Conservation (phyloP, 2,329 filamentous ascomycete genomes). For the Pseudocercospora macadamiae region DNA sequence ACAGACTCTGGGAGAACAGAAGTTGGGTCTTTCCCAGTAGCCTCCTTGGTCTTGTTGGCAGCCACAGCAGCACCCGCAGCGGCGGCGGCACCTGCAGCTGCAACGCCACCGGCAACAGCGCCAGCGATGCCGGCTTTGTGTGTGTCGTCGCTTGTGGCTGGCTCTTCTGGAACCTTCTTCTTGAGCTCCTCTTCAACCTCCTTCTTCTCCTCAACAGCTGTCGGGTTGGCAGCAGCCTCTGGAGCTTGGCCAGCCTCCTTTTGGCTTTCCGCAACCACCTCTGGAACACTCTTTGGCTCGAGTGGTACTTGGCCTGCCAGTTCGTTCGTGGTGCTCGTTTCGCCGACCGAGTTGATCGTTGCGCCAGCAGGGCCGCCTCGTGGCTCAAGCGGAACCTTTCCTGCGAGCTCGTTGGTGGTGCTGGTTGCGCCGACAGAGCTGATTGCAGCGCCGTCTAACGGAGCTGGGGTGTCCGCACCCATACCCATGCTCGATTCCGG, state of each 20-base stretch:
- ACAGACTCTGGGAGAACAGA: conserved; percentile 40
- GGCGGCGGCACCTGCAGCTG: conserved; percentile 37
- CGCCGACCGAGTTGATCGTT: conserved; percentile 25
- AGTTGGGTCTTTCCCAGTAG: conserved; percentile 55
- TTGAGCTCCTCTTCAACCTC: conserved; percentile 72
- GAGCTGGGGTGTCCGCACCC: conserved; percentile 41
- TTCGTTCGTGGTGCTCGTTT: conserved; percentile 46
- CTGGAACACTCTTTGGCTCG: conserved; percentile 56
- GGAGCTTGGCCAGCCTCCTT: conserved; percentile 62
- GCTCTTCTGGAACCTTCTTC: conserved; percentile 59
- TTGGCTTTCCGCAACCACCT: conserved; percentile 72
- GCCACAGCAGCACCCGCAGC: conserved; percentile 48
- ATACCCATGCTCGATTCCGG: conserved; percentile 83
- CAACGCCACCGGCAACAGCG: conserved; percentile 44
- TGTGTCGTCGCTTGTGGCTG: conserved; percentile 33
- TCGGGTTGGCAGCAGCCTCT: conserved; percentile 67
- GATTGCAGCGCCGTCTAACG: conserved; percentile 24
- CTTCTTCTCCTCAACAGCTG: conserved; percentile 72
- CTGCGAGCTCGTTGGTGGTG: conserved; percentile 53
- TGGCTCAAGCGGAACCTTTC: conserved; percentile 48
- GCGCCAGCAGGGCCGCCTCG: conserved; percentile 34
- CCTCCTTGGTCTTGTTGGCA: conserved; percentile 44
- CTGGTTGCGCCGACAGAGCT: conserved; percentile 26
- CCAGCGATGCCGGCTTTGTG: conserved; percentile 44
- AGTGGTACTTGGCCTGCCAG: conserved; percentile 51